Evolutionary conservation across 352 stramenopile species (phyloP).

Genomic region (Peronospora destructor): DNA sequence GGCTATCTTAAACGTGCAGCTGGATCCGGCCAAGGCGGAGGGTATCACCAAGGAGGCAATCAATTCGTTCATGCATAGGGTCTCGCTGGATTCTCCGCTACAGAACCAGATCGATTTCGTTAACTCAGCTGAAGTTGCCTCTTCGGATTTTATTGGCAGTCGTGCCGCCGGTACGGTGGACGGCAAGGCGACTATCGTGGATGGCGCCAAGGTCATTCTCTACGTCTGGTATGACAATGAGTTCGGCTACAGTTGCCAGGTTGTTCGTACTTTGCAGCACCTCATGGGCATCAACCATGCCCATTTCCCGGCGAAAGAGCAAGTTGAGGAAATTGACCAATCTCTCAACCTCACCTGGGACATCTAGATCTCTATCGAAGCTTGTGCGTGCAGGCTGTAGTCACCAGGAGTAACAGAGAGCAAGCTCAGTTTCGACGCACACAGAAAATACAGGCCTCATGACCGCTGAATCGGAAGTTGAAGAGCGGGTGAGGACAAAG

Average conservation of each 20-base stretch:
- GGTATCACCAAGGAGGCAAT: slow-evolving; percentile 62
- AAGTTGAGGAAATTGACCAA: slow-evolving; percentile 64
- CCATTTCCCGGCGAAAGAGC: slow-evolving; percentile 59
- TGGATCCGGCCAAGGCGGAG: slow-evolving; percentile 73
- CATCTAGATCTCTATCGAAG: slow-evolving; percentile 25
- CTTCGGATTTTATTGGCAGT: slow-evolving; percentile 79
- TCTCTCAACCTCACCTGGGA: slow-evolving; percentile 46
- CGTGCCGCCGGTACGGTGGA: slow-evolving; percentile 70
- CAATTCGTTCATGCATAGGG: slow-evolving; percentile 72
- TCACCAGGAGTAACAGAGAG: not conserved
- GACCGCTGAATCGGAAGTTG: too few species aligned
- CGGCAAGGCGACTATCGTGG: slow-evolving; percentile 79
- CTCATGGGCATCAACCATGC: slow-evolving; percentile 75
- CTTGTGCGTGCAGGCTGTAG: not conserved
- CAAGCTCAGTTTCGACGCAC: too few species aligned
- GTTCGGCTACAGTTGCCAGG: slow-evolving; percentile 85
- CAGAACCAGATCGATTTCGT: slow-evolving; percentile 88
- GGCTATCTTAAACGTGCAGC: slow-evolving; percentile 92
- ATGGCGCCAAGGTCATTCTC: slow-evolving; percentile 77
- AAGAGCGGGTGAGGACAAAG: too few species aligned
- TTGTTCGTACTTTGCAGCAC: slow-evolving; percentile 73
- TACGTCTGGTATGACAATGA: slow-evolving; percentile 91
- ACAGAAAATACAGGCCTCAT: too few species aligned
- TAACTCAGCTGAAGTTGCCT: slow-evolving; percentile 75
- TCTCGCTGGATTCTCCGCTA: slow-evolving; percentile 75